Evolutionary conservation across 1,284 basidiomycete genomes (phyloP).

Genomic region (Thecaphora frezii): DNA sequence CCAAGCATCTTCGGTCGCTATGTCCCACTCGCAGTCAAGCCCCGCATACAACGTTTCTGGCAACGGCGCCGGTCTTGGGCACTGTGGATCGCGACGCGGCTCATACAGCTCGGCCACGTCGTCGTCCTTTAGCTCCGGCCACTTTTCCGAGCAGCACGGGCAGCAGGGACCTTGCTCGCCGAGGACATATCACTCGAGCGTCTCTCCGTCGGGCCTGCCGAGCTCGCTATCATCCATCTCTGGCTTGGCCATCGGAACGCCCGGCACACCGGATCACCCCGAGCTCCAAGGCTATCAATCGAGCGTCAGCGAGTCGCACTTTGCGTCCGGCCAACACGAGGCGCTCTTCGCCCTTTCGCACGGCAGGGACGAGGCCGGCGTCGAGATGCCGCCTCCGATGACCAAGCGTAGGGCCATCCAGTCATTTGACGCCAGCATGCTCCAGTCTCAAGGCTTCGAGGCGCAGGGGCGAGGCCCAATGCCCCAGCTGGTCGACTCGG

Average conservation of each 20-base stretch:
- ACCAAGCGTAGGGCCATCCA: conserved; percentile 23
- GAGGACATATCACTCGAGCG: conserved; percentile 27
- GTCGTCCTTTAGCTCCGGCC: conserved; percentile 22
- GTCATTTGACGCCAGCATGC: conserved; percentile 34
- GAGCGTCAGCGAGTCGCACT: conserved; percentile 7
- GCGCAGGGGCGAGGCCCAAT: conserved; percentile 3
- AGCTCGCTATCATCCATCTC: conserved; percentile 30
- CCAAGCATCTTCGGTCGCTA: conserved; percentile 12
- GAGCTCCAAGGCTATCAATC: conserved; percentile 14
- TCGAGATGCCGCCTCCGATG: conserved; percentile 30
- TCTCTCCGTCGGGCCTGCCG: conserved; percentile 30
- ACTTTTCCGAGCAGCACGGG: conserved; percentile 17
- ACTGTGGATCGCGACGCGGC: conserved; percentile 14
- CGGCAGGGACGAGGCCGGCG: conserved; percentile 18
- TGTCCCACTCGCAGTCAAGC: conserved; percentile 31
- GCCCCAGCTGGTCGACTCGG: conserved; percentile 21
- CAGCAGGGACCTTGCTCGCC: conserved; percentile 24
- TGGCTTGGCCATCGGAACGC: conserved; percentile 29
- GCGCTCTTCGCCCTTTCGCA: conserved; percentile 27
- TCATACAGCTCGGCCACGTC: conserved; percentile 35
- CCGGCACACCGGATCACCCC: conserved; percentile 12
- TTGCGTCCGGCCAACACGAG: conserved; percentile 30
- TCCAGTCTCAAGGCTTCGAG: conserved; percentile 3
- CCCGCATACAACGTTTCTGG: conserved; percentile 11
- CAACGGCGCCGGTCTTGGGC: conserved; percentile 10